A percentile compares a stretch with the other conserved stretches of the same genome.
These are phyloP conservation scores for Chytriomyces hyalinus DNA, from an alignment of 192 early-diverging fungal genomes.

Conservation along the genomic window DNA sequence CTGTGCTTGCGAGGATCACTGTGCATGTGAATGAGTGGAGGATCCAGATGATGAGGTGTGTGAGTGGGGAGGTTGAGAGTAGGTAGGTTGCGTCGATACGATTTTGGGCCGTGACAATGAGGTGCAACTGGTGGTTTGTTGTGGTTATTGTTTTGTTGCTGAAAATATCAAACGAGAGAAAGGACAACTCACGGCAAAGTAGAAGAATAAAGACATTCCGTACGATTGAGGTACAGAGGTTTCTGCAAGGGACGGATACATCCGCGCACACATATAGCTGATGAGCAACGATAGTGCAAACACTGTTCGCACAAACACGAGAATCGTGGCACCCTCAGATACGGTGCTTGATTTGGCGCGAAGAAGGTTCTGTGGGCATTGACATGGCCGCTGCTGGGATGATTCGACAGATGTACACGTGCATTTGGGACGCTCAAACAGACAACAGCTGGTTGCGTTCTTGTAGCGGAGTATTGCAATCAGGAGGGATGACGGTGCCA, in stretches of 20 bases:
- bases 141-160: background rate
- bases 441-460: background rate
- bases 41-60: constrained; percentile 18
- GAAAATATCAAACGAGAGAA: too few relatives aligned
- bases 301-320: background rate
- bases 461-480: constrained; percentile 5
- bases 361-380: background rate
- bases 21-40: constrained; percentile 20
- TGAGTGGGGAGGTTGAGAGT: background rate
- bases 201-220: constrained; percentile 16
- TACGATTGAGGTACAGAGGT: background rate
- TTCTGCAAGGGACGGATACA: background rate
- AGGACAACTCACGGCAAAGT: constrained; percentile 12
- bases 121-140: background rate
- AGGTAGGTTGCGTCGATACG: background rate
- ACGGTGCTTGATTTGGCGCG: background rate
- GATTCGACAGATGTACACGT: background rate
- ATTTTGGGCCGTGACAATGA: constrained; percentile 7
- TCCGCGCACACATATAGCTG: background rate
- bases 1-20: constrained; percentile 4
- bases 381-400: background rate
- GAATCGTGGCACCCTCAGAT: background rate
- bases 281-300: background rate
- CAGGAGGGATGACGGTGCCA: constrained; percentile 4
- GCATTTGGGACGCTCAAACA: background rate